These are phyloP conservation scores for Adansonia gregorii DNA, from an alignment of 441 rosid genomes.

Conservation along the genomic window DNA sequence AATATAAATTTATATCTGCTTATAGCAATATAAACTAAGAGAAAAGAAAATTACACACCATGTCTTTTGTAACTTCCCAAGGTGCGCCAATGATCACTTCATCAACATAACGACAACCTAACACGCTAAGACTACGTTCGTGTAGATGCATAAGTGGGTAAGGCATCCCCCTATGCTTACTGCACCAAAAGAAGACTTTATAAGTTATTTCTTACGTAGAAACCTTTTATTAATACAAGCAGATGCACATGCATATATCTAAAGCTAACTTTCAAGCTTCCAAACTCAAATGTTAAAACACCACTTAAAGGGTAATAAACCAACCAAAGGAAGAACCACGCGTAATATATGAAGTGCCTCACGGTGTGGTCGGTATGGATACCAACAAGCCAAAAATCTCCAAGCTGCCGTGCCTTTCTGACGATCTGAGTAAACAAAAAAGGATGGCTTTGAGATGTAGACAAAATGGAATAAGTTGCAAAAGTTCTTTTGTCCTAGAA, in stretches of 20 bases:
- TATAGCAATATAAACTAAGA: not conserved
- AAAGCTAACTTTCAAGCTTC: not conserved
- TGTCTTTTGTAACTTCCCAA: slow-evolving; percentile 87
- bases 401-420: slow-evolving; percentile 83
- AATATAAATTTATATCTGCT: not conserved
- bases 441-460: slow-evolving; percentile 3
- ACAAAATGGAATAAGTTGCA: slow-evolving; percentile 1
- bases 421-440: slow-evolving; percentile 60
- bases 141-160: slow-evolving; percentile 92
- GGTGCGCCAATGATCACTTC: slow-evolving; percentile 98
- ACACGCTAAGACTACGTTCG: slow-evolving; percentile 86
- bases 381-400: slow-evolving; percentile 92
- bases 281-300: not conserved
- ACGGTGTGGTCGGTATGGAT: slow-evolving; percentile 82
- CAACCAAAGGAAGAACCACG: slow-evolving; percentile 6
- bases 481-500: not conserved
- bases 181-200: slow-evolving; percentile 38
- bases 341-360: slow-evolving; percentile 49
- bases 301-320: not conserved
- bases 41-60: slow-evolving; percentile 52
- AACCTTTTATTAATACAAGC: slow-evolving; percentile 15
- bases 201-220: slow-evolving; percentile 12
- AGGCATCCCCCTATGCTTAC: slow-evolving; percentile 73
- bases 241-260: not conserved
- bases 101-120: slow-evolving; percentile 95